These are phyloP conservation scores for Taxawa tesnikishii DNA, from an alignment of 2,329 filamentous ascomycete species.

Conservation along the genomic window DNA sequence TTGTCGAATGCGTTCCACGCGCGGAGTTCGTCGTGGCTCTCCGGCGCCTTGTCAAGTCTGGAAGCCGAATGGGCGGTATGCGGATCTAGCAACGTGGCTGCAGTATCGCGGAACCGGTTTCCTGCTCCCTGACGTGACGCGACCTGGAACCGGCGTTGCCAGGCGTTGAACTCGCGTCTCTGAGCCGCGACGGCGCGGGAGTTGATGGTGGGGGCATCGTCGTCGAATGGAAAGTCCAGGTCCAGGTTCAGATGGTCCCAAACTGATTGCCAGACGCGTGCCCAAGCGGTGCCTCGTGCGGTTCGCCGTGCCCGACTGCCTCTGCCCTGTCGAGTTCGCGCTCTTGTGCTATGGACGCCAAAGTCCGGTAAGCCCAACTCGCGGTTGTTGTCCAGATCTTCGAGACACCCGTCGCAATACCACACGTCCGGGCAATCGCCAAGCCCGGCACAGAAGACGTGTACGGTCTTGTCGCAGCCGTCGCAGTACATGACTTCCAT, in stretches of 20 bases:
- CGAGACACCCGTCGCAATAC: slow-evolving; percentile 78
- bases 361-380: too few species aligned
- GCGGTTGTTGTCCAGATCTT: slow-evolving; percentile 29
- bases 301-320: slow-evolving; percentile 9
- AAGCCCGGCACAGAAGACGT: slow-evolving; percentile 82
- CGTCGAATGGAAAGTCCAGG: slow-evolving; percentile 73
- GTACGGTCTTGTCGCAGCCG: slow-evolving; percentile 77
- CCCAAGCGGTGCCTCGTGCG: slow-evolving; percentile 39
- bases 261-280: slow-evolving; percentile 78
- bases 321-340: slow-evolving; percentile 1
- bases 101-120: slow-evolving; percentile 39
- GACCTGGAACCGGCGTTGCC: slow-evolving; percentile 74
- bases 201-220: slow-evolving; percentile 45
- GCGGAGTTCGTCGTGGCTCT: slow-evolving; percentile 59
- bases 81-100: slow-evolving; percentile 46
- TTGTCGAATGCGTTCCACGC: slow-evolving; percentile 89
- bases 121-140: slow-evolving; percentile 65
- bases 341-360: too few species aligned
- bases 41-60: slow-evolving; percentile 24
- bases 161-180: slow-evolving; percentile 51
- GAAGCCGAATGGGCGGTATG: slow-evolving; percentile 25
- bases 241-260: slow-evolving; percentile 70
- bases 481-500: slow-evolving; percentile 83
- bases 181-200: slow-evolving; percentile 46
- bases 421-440: slow-evolving; percentile 48